Evolutionary conservation across 371 early-diverging fungal species (phyloP).

Genomic region (Mortierella sp.): DNA sequence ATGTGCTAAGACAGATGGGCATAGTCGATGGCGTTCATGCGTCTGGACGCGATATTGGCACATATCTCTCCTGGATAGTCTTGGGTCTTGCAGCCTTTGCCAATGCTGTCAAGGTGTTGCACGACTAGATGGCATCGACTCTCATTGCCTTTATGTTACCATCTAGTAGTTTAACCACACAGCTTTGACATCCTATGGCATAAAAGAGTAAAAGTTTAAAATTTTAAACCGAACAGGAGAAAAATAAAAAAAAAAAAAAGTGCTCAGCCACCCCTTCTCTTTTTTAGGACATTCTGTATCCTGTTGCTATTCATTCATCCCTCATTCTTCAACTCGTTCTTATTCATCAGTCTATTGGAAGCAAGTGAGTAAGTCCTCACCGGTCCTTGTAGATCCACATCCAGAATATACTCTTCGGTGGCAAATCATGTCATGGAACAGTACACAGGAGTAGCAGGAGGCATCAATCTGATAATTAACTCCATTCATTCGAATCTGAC

Average conservation of each 20-base stretch:
- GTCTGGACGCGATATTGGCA: constrained; percentile 36
- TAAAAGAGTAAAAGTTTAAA: too few species aligned
- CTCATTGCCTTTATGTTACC: not conserved
- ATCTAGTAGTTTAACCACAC: not conserved
- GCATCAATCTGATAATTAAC: not conserved
- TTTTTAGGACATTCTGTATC: not conserved
- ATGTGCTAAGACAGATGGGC: constrained; percentile 22
- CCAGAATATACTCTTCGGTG: too few species aligned
- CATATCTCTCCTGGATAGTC: constrained; percentile 29
- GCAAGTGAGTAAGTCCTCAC: too few species aligned
- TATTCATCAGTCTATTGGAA: not conserved
- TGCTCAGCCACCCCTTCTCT: constrained; percentile 10
- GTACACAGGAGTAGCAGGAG: too few species aligned
- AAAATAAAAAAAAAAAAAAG: not conserved
- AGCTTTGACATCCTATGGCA: too few species aligned
- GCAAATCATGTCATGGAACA: too few species aligned
- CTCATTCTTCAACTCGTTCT: not conserved
- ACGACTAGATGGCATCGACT: constrained; percentile 3
- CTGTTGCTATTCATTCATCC: not conserved
- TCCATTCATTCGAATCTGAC: not conserved
- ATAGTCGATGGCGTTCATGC: constrained; percentile 32
- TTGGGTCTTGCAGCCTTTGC: constrained; percentile 29
- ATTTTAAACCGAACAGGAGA: not conserved
- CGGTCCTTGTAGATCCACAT: too few species aligned
- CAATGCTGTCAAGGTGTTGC: constrained; percentile 38